Evolutionary conservation across 768 basidiomycete species (phyloP), one percentile per base, ranked within the genome.

Genomic region (Kwoniella shandongensis): DNA sequence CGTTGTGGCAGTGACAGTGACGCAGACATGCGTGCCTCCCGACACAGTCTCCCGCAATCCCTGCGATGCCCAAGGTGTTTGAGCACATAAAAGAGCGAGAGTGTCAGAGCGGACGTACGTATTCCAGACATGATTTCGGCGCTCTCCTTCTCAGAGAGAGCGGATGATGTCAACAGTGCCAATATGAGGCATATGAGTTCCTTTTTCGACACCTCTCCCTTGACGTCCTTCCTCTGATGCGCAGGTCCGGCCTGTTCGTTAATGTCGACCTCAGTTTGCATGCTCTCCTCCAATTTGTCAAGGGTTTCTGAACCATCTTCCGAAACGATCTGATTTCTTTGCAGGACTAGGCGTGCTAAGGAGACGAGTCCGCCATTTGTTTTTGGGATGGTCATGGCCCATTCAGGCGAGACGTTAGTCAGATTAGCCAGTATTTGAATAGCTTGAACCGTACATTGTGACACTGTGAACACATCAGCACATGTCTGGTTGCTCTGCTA

Each of bases 351-450:
- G 26, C 58, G 51, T 18, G 42, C 42, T 22, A 59, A 35, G 11
- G 15, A 22, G 12, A 51, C 53, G 11, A 20, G 26, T 0, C 20
- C 59, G 8, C 54, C 59, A 15, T n/a, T 26, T 7, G 47, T 27
- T 2, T 23, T 23, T 1, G 32, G 10, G 7, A 56, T 15, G 3
- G 2, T 8, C 13, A 15, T 25, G 4, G 52, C 40, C 27, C 41
- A 47, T 3, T 29, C 23, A 17, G 48, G 15, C 3, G 54, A 51
- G 0, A 25, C n/a, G 26, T 46, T 49, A 4, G 54, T 26, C 25
- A 61, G 18, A 6, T 50, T 26, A 13, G 54, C 44, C 4, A 56
- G 25, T 5, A 61, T 35, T 30, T 61, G 52, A 2, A 61, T 25
- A 4, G 39, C 40, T 44, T 55, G 32, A 6, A 49, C 26, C 1